Conservation (phyloP, 371 early-diverging fungal genomes). For the Mucor ambiguus region DNA sequence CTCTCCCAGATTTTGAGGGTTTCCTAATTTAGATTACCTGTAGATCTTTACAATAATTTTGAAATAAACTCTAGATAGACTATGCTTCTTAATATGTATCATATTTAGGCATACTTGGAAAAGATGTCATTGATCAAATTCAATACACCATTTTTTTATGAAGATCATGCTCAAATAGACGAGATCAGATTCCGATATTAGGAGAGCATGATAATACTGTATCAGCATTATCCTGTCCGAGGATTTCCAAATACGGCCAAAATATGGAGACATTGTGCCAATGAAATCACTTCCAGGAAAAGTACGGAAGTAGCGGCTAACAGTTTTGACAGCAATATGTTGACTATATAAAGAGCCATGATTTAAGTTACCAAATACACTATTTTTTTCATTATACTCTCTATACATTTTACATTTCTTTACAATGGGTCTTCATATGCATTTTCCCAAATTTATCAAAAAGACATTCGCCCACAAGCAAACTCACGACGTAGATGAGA, state of each 20-base stretch:
- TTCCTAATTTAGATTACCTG: not conserved
- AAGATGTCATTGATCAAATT: too few relatives aligned
- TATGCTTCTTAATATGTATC: too few relatives aligned
- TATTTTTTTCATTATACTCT: not conserved
- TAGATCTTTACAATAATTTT: too few relatives aligned
- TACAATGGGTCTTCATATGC: constrained; percentile 20
- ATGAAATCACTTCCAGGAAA: constrained; percentile 10
- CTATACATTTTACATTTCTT: not conserved
- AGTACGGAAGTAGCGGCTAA: constrained; percentile 16
- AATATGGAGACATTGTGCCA: not conserved
- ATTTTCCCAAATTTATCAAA: constrained; percentile 25
- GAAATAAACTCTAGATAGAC: too few relatives aligned
- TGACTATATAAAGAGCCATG: not conserved
- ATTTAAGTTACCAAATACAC: not conserved
- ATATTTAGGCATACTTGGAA: too few relatives aligned
- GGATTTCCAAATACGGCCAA: constrained; percentile 10
- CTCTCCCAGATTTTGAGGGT: not conserved
- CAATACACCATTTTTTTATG: not conserved
- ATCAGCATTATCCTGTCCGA: not conserved
- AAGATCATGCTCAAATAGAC: not conserved
- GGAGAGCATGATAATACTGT: not conserved
- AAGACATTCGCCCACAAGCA: constrained; percentile 20
- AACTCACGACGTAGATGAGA: constrained; percentile 10
- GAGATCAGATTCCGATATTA: not conserved
- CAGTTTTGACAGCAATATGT: constrained; percentile 16